Conservation (phyloP, 345 rosid species). For the Sapria himalayana region DNA sequence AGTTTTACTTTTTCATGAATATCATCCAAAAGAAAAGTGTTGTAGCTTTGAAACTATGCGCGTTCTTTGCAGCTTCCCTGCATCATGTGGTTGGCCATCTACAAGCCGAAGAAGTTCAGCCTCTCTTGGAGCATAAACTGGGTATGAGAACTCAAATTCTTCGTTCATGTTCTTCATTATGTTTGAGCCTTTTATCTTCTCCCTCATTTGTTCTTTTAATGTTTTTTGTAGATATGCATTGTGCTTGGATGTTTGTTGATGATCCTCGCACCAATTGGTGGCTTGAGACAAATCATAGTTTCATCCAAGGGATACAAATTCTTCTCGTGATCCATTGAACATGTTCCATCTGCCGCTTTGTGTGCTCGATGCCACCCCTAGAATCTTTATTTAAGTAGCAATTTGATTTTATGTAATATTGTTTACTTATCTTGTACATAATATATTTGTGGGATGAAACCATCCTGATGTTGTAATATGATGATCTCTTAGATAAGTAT, state of each 20-base stretch:
- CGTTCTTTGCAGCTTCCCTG: conserved; percentile 49
- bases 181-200: background rate
- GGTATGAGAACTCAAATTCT: conserved; percentile 16
- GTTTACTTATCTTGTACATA: no score
- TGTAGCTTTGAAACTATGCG: background rate
- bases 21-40: background rate
- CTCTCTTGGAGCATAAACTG: conserved; percentile 47
- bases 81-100: conserved; percentile 43
- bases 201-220: background rate
- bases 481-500: no score
- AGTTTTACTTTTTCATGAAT: background rate
- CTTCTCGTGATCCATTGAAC: conserved; percentile 50
- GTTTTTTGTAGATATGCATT: conserved; percentile 35
- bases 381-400: no score
- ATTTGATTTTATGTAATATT: no score
- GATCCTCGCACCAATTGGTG: conserved; percentile 51
- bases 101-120: conserved; percentile 48
- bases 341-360: no score
- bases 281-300: conserved; percentile 32
- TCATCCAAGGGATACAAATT: conserved; percentile 27
- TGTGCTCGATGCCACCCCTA: no score
- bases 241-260: conserved; percentile 26
- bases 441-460: no score
- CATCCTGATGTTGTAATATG: no score
- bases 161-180: background rate